Evolutionary conservation across 2,329 filamentous ascomycete genomes (phyloP).

Genomic region (Aspergillus versicolor): DNA sequence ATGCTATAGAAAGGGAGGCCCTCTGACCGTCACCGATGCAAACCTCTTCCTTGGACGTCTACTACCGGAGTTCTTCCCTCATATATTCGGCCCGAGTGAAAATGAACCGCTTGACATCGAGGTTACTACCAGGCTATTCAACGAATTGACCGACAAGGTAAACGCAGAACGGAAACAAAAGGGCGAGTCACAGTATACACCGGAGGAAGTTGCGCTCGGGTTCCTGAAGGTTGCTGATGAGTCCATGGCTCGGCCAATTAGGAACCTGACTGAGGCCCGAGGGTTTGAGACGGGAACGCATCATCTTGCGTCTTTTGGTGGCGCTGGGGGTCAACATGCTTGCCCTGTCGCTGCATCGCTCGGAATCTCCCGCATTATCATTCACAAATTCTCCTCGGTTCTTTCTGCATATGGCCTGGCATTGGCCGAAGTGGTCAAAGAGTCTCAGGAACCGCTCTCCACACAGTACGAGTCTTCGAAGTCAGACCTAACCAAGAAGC

Average conservation of each 20-base stretch:
- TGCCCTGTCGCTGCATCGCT: conserved; percentile 85
- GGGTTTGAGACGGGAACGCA: conserved; percentile 89
- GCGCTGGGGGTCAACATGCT: conserved; percentile 88
- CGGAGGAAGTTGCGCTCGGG: conserved; percentile 40
- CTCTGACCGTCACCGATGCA: conserved; percentile 87
- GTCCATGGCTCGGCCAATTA: conserved; percentile 66
- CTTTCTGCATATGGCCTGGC: conserved; percentile 93
- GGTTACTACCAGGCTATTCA: conserved; percentile 72
- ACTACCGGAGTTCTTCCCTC: conserved; percentile 89
- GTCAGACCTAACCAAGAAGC: conserved; percentile 61
- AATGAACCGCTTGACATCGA: conserved; percentile 75
- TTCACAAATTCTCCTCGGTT: conserved; percentile 89
- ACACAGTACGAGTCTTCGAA: conserved; percentile 51
- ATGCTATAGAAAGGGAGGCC: conserved; percentile 89
- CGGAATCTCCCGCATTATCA: conserved; percentile 79
- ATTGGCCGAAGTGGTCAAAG: conserved; percentile 87
- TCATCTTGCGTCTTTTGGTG: conserved; percentile 87
- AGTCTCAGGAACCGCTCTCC: conserved; percentile 65
- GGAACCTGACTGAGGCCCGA: conserved; percentile 87
- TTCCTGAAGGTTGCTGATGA: conserved; percentile 46
- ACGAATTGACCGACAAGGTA: conserved; percentile 65
- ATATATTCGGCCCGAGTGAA: conserved; percentile 90
- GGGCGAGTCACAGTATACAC: conserved; percentile 54
- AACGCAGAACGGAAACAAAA: conserved; percentile 52
- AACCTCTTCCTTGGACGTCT: conserved; percentile 85